phyloP scores from a whole-genome alignment of 441 rosid species.

The Erodium moschatum region DNA sequence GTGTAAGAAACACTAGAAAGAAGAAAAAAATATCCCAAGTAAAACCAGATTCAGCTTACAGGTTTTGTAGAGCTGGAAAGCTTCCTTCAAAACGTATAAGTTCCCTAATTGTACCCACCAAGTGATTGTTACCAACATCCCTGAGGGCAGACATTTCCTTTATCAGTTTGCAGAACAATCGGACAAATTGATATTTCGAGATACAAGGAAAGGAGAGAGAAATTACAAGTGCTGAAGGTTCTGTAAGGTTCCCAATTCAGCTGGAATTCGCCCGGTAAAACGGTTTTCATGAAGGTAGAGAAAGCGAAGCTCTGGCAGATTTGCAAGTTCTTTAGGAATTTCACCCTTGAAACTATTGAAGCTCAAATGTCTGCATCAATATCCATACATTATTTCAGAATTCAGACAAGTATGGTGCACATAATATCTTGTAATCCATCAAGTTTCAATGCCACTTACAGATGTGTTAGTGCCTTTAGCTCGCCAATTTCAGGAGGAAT shows the following conservation, averaged over 20 bases:
- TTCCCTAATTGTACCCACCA: constrained; percentile 90
- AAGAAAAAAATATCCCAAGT: background rate
- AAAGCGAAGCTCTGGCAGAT: constrained; percentile 81
- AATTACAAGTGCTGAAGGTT: constrained; percentile 77
- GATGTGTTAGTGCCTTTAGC: constrained; percentile 79
- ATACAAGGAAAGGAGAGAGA: constrained; percentile 15
- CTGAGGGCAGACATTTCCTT: constrained; percentile 27
- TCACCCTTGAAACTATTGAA: constrained; percentile 93
- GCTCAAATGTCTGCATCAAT: constrained; percentile 58
- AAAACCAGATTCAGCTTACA: constrained; percentile 40
- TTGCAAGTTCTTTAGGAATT: constrained; percentile 83
- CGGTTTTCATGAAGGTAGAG: constrained; percentile 92
- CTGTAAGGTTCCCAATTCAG: constrained; percentile 70
- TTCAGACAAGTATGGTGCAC: background rate
- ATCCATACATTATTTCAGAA: constrained; percentile 10
- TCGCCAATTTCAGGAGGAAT: constrained; percentile 88
- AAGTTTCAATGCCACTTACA: constrained; percentile 40
- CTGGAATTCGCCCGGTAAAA: constrained; percentile 71
- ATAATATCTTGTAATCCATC: background rate
- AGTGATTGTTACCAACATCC: constrained; percentile 89
- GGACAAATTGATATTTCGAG: background rate
- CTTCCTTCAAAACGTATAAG: constrained; percentile 83
- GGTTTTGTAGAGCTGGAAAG: constrained; percentile 76
- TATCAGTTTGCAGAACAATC: background rate
- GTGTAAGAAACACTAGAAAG: background rate